Conservation (phyloP, 2,329 filamentous ascomycete species). For the Aspergillus viridinutans region DNA sequence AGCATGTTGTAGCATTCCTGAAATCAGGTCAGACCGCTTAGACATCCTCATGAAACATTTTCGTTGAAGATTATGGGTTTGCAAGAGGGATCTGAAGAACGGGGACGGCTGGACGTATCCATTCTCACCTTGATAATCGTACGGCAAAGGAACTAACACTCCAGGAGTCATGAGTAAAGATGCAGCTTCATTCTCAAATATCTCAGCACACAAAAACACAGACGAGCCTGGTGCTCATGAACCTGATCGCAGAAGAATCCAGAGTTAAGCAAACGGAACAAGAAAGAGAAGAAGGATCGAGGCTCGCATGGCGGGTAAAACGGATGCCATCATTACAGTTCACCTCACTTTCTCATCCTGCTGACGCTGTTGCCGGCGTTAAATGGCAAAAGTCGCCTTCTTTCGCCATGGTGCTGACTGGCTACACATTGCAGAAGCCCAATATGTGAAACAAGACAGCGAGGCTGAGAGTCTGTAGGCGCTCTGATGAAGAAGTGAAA, state of each 20-base stretch:
- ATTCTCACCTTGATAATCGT: constrained; percentile 16
- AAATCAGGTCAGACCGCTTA: constrained; percentile 12
- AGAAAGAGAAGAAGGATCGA: constrained; percentile 3
- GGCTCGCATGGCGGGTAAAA: background rate
- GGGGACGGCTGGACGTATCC: background rate
- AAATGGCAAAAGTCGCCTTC: constrained; percentile 9
- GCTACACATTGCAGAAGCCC: constrained; percentile 5
- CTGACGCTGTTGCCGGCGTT: constrained; percentile 13
- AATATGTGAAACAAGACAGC: constrained; percentile 21
- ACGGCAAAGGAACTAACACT: constrained; percentile 20
- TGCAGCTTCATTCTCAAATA: constrained; percentile 20
- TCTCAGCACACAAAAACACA: background rate
- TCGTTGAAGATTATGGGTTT: background rate
- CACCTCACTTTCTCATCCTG: constrained; percentile 4
- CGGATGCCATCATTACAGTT: background rate
- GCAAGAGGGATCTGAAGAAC: background rate
- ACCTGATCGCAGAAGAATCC: background rate
- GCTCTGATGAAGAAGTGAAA: constrained; percentile 27
- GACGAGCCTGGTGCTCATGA: background rate
- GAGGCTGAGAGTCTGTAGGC: constrained; percentile 21
- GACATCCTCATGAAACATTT: background rate
- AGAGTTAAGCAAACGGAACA: background rate
- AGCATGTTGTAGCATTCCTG: constrained; percentile 33
- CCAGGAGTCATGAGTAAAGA: constrained; percentile 18
- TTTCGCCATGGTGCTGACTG: constrained; percentile 12